phyloP scores from a whole-genome alignment of 176 grass and related monocot species.

The Oryza glumipatula region DNA sequence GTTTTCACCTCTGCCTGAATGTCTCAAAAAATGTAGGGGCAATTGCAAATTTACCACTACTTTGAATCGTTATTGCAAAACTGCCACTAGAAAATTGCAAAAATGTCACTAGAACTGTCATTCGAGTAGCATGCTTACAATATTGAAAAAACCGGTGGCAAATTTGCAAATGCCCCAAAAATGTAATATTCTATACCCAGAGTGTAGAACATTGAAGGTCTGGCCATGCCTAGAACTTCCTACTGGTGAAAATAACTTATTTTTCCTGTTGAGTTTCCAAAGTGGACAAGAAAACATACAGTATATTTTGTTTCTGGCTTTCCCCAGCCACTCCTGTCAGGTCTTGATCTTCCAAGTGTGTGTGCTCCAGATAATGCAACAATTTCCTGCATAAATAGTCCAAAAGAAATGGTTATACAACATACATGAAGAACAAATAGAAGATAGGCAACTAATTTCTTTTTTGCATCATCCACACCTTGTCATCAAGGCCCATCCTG shows the following conservation, averaged over 20 bases:
- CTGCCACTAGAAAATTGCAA: too few species aligned
- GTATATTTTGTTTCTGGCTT: constrained; percentile 97
- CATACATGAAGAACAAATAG: not conserved
- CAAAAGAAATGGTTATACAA: not conserved
- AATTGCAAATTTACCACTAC: too few species aligned
- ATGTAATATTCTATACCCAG: not conserved
- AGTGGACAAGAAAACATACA: constrained; percentile 52
- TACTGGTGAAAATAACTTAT: not conserved
- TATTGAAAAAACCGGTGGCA: too few species aligned
- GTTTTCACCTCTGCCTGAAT: not conserved
- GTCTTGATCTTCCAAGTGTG: constrained; percentile 84
- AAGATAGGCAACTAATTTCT: not conserved
- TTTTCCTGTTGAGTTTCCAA: constrained; percentile 21
- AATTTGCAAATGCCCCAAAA: not conserved
- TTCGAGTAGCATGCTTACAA: too few species aligned
- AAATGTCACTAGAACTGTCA: too few species aligned
- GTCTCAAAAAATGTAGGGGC: not conserved
- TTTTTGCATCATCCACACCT: constrained; percentile 52
- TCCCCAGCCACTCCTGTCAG: constrained; percentile 92
- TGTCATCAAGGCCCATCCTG: constrained; percentile 94
- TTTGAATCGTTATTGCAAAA: too few species aligned
- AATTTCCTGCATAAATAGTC: constrained; percentile 66
- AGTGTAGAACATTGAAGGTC: not conserved
- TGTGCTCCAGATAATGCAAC: constrained; percentile 93
- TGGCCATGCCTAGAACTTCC: constrained; percentile 3